Evolutionary conservation across 2,329 filamentous ascomycete species (phyloP).

Genomic region (Rhynchosporium agropyri): DNA sequence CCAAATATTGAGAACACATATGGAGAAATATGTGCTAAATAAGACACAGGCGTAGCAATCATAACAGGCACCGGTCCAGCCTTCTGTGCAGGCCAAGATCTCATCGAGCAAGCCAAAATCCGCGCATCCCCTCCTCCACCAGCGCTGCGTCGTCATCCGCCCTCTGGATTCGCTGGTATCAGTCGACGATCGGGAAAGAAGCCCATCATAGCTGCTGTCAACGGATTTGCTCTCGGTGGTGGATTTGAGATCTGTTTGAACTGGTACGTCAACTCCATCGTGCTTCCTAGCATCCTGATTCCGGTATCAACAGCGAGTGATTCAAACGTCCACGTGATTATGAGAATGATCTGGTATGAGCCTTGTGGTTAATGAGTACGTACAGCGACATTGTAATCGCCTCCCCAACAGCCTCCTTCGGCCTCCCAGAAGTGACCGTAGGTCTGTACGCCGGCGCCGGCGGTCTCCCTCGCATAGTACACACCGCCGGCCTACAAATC

Average conservation of each 20-base stretch:
- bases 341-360: not conserved
- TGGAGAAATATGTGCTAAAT: no score
- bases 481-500: slow-evolving; percentile 65
- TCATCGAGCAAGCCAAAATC: slow-evolving; percentile 60
- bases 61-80: slow-evolving; percentile 66
- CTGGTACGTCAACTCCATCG: slow-evolving; percentile 40
- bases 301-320: not conserved
- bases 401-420: slow-evolving; percentile 61
- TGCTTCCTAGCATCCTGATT: not conserved
- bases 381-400: slow-evolving; percentile 70
- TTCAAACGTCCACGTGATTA: not conserved
- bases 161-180: slow-evolving; percentile 64
- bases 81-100: slow-evolving; percentile 69
- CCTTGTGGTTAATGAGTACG: not conserved
- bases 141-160: slow-evolving; percentile 40
- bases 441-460: slow-evolving; percentile 74
- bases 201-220: slow-evolving; percentile 77
- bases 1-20: no score
- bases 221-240: slow-evolving; percentile 74
- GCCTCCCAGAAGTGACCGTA: slow-evolving; percentile 69
- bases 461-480: slow-evolving; percentile 66
- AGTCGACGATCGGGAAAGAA: slow-evolving; percentile 71
- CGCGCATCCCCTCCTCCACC: slow-evolving; percentile 42
- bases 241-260: slow-evolving; percentile 73
- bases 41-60: slow-evolving; percentile 52